These are phyloP conservation scores for Castanopsis chinensis DNA, from an alignment of 306 rosid species.

Conservation along the genomic window DNA sequence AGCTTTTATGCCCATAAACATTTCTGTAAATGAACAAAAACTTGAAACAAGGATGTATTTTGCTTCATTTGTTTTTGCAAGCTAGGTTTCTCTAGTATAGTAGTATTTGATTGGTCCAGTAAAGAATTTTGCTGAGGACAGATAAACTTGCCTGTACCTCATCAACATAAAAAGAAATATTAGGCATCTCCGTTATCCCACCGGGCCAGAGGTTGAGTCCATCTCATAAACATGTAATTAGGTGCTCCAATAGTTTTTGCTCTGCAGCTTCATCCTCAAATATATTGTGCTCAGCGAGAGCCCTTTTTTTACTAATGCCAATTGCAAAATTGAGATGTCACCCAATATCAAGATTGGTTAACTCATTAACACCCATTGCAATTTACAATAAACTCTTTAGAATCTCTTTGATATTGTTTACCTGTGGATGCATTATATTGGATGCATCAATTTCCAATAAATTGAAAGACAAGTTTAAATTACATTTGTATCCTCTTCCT, in stretches of 20 bases:
- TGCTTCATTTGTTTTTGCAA: not conserved
- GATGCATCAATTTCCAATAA: no score
- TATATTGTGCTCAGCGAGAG: not conserved
- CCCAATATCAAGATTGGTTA: conserved; percentile 4
- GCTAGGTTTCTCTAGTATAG: not conserved
- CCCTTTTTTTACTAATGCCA: not conserved
- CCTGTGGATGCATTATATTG: conserved; percentile 21
- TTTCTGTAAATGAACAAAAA: not conserved
- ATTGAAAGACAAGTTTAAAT: no score
- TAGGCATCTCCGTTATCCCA: not conserved
- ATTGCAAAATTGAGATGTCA: conserved; percentile 6
- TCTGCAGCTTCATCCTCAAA: not conserved
- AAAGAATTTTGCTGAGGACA: not conserved
- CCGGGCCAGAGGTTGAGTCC: not conserved
- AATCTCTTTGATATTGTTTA: conserved; percentile 33
- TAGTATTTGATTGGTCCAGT: not conserved
- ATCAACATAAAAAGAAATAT: not conserved
- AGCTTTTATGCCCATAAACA: not conserved
- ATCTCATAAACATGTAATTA: no score
- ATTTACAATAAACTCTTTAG: conserved; percentile 24
- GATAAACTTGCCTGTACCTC: not conserved
- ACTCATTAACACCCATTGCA: not conserved
- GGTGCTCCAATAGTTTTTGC: not conserved
- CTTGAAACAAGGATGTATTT: not conserved
- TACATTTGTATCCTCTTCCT: no score